Percentiles rank a stretch among this genome's conserved stretches.
phyloP scores from a whole-genome alignment of 2,329 filamentous ascomycete genomes.

The Fusarium foetens region DNA sequence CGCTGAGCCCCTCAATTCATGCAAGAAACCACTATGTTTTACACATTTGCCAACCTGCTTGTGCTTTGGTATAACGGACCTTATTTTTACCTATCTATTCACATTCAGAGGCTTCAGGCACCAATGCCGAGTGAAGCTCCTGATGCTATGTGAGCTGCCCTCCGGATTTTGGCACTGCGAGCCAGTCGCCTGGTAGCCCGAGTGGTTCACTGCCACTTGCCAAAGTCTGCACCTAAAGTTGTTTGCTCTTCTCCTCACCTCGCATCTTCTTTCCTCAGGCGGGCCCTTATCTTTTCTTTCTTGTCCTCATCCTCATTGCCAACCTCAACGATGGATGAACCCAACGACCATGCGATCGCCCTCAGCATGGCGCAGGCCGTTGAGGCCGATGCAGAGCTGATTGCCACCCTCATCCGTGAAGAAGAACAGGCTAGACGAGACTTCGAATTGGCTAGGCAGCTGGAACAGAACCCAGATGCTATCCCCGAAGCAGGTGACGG shows the following conservation, averaged over 20 bases:
- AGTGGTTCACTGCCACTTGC: not conserved
- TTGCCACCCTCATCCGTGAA: not conserved
- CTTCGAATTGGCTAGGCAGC: accelerated
- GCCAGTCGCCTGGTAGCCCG: accelerated
- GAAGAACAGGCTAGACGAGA: not conserved
- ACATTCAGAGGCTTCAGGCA: too few relatives aligned
- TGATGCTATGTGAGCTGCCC: not conserved
- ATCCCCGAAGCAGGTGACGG: accelerated
- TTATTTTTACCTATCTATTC: too few relatives aligned
- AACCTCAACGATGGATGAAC: not conserved
- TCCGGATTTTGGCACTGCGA: not conserved
- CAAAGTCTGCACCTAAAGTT: not conserved
- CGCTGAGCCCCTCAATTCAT: too few relatives aligned
- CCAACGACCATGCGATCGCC: not conserved
- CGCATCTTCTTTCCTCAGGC: too few relatives aligned
- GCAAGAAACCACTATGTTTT: too few relatives aligned
- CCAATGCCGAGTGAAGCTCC: too few relatives aligned
- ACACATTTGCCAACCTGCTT: too few relatives aligned
- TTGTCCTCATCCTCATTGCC: too few relatives aligned
- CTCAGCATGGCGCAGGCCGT: not conserved
- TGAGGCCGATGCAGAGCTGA: accelerated
- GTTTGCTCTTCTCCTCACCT: not conserved
- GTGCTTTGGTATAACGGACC: too few relatives aligned
- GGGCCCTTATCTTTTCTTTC: not conserved
- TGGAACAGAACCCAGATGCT: accelerated